Conservation (phyloP, 768 basidiomycete species). For the Lanmaoa pseudosensibilis region DNA sequence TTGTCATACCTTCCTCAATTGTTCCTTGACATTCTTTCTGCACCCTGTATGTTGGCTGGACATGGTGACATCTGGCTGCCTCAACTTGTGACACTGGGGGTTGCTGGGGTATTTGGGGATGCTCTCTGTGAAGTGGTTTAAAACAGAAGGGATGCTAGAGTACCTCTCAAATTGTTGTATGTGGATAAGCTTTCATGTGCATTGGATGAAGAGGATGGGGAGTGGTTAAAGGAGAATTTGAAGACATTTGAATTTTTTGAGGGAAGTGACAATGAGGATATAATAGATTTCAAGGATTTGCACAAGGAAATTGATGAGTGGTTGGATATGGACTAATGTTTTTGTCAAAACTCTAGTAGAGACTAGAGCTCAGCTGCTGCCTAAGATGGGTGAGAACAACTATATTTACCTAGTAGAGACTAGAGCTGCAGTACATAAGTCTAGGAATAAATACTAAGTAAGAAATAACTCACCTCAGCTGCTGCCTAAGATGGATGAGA, state of each 20-base stretch:
- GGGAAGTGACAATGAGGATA: conserved; percentile 48
- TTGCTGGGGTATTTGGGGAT: conserved; percentile 43
- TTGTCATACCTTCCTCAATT: conserved; percentile 28
- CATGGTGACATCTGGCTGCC: conserved; percentile 42
- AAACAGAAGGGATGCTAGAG: conserved; percentile 40
- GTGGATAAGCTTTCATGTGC: conserved; percentile 45
- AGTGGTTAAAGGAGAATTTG: conserved; percentile 53
- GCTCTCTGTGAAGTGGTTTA: conserved; percentile 47
- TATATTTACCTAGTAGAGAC: no score
- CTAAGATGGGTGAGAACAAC: no score
- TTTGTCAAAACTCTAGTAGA: no score
- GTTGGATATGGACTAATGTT: conserved; percentile 12
- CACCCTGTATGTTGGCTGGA: background rate
- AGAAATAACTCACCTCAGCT: no score
- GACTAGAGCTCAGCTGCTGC: no score
- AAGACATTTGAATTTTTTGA: conserved; percentile 58
- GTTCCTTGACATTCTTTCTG: conserved; percentile 29
- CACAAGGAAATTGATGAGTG: conserved; percentile 12
- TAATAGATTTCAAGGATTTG: conserved; percentile 28
- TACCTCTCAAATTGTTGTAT: conserved; percentile 44
- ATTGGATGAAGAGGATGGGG: conserved; percentile 41
- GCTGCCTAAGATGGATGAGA: no score
- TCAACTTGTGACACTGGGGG: conserved; percentile 47
- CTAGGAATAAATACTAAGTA: no score
- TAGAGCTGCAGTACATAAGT: no score